Percentiles rank a stretch among this genome's conserved stretches.
Conservation (phyloP, 192 early-diverging fungal genomes). For the Entophlyctis helioformis region DNA sequence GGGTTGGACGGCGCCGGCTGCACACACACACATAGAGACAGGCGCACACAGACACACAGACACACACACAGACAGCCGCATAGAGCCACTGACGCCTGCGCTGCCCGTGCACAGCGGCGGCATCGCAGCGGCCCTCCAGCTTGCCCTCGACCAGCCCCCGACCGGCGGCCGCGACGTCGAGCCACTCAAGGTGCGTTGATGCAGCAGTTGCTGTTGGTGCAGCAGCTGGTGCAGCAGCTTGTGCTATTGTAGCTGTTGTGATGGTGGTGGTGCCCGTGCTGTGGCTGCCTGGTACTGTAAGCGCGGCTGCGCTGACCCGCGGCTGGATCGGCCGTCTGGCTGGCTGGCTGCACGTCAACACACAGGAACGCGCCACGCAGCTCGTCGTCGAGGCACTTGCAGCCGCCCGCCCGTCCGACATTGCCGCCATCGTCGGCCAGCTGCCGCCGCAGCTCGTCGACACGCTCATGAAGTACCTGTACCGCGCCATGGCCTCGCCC, state of each 20-base stretch:
- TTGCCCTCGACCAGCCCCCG: no score
- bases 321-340: background rate
- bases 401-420: slow-evolving; percentile 60
- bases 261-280: background rate
- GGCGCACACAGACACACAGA: background rate
- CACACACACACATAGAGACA: background rate
- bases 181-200: slow-evolving; percentile 11
- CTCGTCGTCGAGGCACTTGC: slow-evolving; percentile 72
- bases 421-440: slow-evolving; percentile 42
- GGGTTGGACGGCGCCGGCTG: background rate
- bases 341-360: background rate
- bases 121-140: no score
- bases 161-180: slow-evolving; percentile 19
- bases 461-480: slow-evolving; percentile 83
- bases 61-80: background rate
- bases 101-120: slow-evolving; percentile 6
- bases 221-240: background rate
- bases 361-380: slow-evolving; percentile 59
- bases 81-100: background rate
- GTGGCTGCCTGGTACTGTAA: no score
- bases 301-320: no score
- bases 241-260: background rate
- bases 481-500: slow-evolving; percentile 77
- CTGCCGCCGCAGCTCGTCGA: slow-evolving; percentile 57
- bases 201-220: background rate